Base-by-base conservation (phyloP, 768 basidiomycete genomes). In the Russula griseocarnosa region DNA sequence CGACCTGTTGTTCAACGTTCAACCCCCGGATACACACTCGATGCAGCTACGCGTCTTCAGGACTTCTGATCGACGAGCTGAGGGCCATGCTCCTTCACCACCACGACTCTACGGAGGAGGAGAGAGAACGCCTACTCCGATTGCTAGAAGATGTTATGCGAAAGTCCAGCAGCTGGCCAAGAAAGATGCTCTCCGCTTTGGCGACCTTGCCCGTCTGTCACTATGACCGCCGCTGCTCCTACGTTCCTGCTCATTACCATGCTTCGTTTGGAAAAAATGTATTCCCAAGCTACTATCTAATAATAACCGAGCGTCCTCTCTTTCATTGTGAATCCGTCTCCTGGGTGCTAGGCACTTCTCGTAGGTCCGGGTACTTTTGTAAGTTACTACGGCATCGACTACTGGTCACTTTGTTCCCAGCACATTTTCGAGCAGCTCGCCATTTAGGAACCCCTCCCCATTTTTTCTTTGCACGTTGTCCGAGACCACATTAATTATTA, bases 81-180 rank as follows among this genome's bases (percentile, higher is more conserved):
- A 61, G 59, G 49, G 40, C 20, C 22, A 44, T 24, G n/a, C 47
- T 56, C 26, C 52, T 3, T 32, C n/a, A n/a, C n/a, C n/a, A 60
- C 14, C 26, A 34, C 14, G 58, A 59, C 30, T 10, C 3, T 1
- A 34, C 30, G 20, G 42, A 44, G n/a, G 60, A 46, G 24, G 63
- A 60, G 5, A 44, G 47, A 24, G 63, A 65, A 20, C 30, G 59
- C 22, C 22, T 65, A 28, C 49, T 65, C 20, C 59, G 63, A 53
- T 56, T 65, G 32, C 54, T 65, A 22, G 63, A 61, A 49, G 63
- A 65, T 16, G 59, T 61, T 32, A 56, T 61, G 63, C 47, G n/a
- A 55, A 56, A 50, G 59, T 65, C 54, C 20, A 38, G 30, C 26
- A 9, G 38, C 59, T 60, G n/a, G 40, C 28, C 8, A 26, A 55